Evolutionary conservation across 306 rosid species (phyloP).

Genomic region (Medicago truncatula): DNA sequence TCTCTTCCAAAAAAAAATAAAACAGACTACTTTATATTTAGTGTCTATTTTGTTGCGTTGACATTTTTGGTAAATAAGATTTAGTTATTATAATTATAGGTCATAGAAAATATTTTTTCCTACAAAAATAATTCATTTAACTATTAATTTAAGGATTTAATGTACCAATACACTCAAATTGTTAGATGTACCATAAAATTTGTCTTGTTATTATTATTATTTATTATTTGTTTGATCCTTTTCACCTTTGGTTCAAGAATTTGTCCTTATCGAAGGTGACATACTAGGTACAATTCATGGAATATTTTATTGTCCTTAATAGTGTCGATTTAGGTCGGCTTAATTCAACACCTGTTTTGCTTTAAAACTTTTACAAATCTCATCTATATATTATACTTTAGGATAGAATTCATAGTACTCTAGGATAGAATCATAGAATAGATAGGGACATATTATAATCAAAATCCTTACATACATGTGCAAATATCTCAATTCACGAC

Average conservation of each 20-base stretch:
- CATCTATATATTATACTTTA: slow-evolving; percentile 22
- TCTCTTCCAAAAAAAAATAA: too few species aligned
- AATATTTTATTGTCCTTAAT: slow-evolving; percentile 33
- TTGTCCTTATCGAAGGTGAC: slow-evolving; percentile 35
- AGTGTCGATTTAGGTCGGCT: slow-evolving; percentile 39
- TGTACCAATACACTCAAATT: too few species aligned
- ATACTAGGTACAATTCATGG: slow-evolving; percentile 20
- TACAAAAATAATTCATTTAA: too few species aligned
- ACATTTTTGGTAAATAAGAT: too few species aligned
- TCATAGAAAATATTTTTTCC: too few species aligned
- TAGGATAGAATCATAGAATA: not conserved
- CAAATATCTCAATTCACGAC: slow-evolving; percentile 40
- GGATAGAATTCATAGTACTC: not conserved
- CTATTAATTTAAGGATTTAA: too few species aligned
- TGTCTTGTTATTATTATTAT: too few species aligned
- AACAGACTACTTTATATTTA: too few species aligned
- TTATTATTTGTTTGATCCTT: not conserved
- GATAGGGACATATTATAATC: not conserved
- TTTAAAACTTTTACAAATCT: slow-evolving; percentile 28
- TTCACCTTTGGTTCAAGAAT: slow-evolving; percentile 2
- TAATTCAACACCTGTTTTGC: slow-evolving; percentile 27
- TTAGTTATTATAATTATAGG: too few species aligned
- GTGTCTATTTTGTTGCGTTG: too few species aligned
- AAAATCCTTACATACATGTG: slow-evolving; percentile 41
- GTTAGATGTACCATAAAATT: too few species aligned